Percentiles rank a stretch among this genome's conserved stretches.
Evolutionary conservation across 2,329 filamentous ascomycete species (phyloP).

Genomic region (Penicillium sp.): DNA sequence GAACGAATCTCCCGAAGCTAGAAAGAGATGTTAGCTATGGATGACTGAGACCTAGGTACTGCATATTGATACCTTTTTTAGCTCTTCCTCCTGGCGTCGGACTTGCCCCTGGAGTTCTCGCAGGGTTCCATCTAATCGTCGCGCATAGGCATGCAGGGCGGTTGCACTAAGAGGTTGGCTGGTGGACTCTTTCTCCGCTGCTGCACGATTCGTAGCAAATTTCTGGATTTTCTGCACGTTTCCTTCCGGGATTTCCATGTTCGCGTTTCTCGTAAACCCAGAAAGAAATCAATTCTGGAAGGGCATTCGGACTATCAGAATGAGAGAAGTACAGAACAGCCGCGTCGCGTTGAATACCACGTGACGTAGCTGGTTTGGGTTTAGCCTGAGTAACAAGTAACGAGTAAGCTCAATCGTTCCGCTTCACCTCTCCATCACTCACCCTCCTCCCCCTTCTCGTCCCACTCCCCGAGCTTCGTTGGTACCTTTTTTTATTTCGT

Average conservation of each 20-base stretch:
- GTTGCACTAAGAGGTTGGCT: slow-evolving; percentile 29
- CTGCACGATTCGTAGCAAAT: slow-evolving; percentile 36
- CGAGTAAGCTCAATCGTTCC: slow-evolving; percentile 1
- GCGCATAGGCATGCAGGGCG: slow-evolving; percentile 35
- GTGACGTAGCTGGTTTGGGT: slow-evolving; percentile 13
- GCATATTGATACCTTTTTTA: slow-evolving; percentile 43
- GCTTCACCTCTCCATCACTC: slow-evolving; percentile 7
- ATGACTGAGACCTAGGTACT: no score
- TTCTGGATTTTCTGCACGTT: slow-evolving; percentile 34
- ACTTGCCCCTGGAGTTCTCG: slow-evolving; percentile 62
- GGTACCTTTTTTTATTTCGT: slow-evolving; percentile 4
- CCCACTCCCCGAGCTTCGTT: slow-evolving; percentile 3
- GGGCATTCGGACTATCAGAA: not conserved
- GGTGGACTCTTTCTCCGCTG: slow-evolving; percentile 34
- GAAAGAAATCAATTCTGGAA: not conserved
- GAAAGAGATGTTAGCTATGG: not conserved
- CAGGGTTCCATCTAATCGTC: slow-evolving; percentile 63
- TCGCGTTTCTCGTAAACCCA: not conserved
- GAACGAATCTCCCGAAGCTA: slow-evolving; percentile 36
- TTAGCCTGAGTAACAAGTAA: slow-evolving; percentile 15
- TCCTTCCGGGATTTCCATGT: slow-evolving; percentile 35
- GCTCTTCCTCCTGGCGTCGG: slow-evolving; percentile 47
- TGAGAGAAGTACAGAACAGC: slow-evolving; percentile 2
- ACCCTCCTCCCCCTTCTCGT: not conserved
- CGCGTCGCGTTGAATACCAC: slow-evolving; percentile 14